phyloP scores from a whole-genome alignment of 2,329 filamentous ascomycete species.

The Polytolypa hystricis region DNA sequence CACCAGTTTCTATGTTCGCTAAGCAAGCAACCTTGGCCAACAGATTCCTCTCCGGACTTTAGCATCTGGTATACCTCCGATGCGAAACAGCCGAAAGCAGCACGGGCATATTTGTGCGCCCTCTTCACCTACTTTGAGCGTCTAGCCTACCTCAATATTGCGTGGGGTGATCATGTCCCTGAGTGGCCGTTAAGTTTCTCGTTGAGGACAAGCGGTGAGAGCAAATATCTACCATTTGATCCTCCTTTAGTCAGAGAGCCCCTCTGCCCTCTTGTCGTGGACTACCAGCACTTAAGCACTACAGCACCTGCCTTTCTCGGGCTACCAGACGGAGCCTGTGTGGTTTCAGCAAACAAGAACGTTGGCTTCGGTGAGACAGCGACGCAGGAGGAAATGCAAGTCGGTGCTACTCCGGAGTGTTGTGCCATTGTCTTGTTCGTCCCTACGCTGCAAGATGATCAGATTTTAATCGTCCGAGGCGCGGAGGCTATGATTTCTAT shows the following conservation, averaged over 20 bases:
- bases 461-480: constrained; percentile 8
- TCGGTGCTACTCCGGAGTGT: constrained; percentile 8
- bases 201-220: not conserved
- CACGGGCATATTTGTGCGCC: constrained; percentile 4
- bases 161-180: not conserved
- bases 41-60: constrained; percentile 8
- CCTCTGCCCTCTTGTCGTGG: constrained; percentile 3
- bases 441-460: constrained; percentile 3
- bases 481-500: constrained; percentile 7
- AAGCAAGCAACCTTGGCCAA: constrained; percentile 6
- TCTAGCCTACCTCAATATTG: not conserved
- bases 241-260: not conserved
- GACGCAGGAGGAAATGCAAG: constrained; percentile 9
- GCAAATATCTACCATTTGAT: not conserved
- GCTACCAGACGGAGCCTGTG: constrained; percentile 8
- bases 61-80: constrained; percentile 8
- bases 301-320: constrained; percentile 8
- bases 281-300: constrained; percentile 1
- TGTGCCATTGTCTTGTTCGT: constrained; percentile 6
- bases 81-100: constrained; percentile 5
- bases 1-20: constrained; percentile 10
- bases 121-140: constrained; percentile 9
- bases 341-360: constrained; percentile 10
- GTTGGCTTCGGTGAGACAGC: constrained; percentile 9
- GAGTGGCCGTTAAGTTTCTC: constrained; percentile 9